A percentile compares a stretch with the other conserved stretches of the same genome.
phyloP scores from a whole-genome alignment of 2,329 filamentous ascomycete genomes.

The Ophidiomyces ophidiicola region DNA sequence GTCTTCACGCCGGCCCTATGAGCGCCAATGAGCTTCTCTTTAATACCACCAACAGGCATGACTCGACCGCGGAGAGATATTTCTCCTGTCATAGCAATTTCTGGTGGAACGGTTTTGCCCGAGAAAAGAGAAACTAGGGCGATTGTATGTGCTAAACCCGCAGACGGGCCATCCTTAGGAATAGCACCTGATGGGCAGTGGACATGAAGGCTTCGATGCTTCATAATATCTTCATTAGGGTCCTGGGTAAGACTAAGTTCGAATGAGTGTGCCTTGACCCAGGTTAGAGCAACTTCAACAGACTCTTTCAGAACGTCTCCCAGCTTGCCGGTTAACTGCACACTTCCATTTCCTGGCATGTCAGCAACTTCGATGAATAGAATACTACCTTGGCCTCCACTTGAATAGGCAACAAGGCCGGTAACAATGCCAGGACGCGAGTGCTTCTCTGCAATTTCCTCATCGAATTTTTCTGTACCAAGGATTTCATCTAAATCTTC shows the following conservation, averaged over 20 bases:
- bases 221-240: slow-evolving; percentile 86
- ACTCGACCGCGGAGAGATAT: slow-evolving; percentile 75
- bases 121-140: slow-evolving; percentile 84
- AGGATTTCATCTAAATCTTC: slow-evolving; percentile 82
- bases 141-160: slow-evolving; percentile 86
- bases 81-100: slow-evolving; percentile 85
- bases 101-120: slow-evolving; percentile 73
- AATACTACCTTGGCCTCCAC: slow-evolving; percentile 86
- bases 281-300: slow-evolving; percentile 88
- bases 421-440: slow-evolving; percentile 83
- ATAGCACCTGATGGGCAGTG: slow-evolving; percentile 92
- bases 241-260: slow-evolving; percentile 74
- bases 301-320: slow-evolving; percentile 95
- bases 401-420: slow-evolving; percentile 86
- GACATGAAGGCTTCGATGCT: slow-evolving; percentile 83
- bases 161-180: slow-evolving; percentile 75
- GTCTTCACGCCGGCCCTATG: slow-evolving; percentile 88
- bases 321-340: slow-evolving; percentile 91
- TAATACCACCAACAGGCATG: slow-evolving; percentile 91
- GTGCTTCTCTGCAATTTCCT: slow-evolving; percentile 83
- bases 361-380: slow-evolving; percentile 97
- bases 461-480: slow-evolving; percentile 85
- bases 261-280: slow-evolving; percentile 93
- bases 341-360: slow-evolving; percentile 84
- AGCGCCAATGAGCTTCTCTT: slow-evolving; percentile 95